phyloP scores from a whole-genome alignment of 2,329 filamentous ascomycete species.

The Fusarium longipes region DNA sequence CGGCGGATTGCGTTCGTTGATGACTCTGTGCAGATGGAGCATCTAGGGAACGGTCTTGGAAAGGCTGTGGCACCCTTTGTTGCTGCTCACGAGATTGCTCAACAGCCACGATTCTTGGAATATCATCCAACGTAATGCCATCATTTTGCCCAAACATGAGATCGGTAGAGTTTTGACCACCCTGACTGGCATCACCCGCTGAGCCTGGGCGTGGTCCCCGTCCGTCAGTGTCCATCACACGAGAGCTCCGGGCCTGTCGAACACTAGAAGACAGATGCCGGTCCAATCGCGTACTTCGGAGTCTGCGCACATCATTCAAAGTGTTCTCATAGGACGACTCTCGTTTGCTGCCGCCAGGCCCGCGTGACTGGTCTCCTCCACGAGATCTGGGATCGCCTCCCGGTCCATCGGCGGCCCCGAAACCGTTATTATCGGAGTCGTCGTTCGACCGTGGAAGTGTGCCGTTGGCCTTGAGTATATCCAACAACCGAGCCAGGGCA shows the following conservation, averaged over 20 bases:
- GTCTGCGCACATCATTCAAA: slow-evolving; percentile 90
- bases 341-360: slow-evolving; percentile 53
- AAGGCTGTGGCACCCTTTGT: slow-evolving; percentile 61
- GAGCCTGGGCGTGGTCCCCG: slow-evolving; percentile 79
- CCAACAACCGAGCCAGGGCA: slow-evolving; percentile 87
- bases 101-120: slow-evolving; percentile 93
- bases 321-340: slow-evolving; percentile 93
- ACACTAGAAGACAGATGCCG: slow-evolving; percentile 94
- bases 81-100: slow-evolving; percentile 95
- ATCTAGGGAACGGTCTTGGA: slow-evolving; percentile 55
- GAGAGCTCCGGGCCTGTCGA: slow-evolving; percentile 87
- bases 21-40: slow-evolving; percentile 68
- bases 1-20: slow-evolving; percentile 69
- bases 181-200: slow-evolving; percentile 66
- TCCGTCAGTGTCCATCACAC: slow-evolving; percentile 78
- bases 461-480: slow-evolving; percentile 85
- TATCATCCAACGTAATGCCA: slow-evolving; percentile 93
- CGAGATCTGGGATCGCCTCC: slow-evolving; percentile 67
- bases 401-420: slow-evolving; percentile 50
- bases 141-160: slow-evolving; percentile 91
- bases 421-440: slow-evolving; percentile 62
- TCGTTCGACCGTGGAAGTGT: slow-evolving; percentile 83
- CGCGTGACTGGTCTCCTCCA: slow-evolving; percentile 32
- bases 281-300: slow-evolving; percentile 93
- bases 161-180: slow-evolving; percentile 70